phyloP scores from a whole-genome alignment of 768 basidiomycete species.

The Candolleomyces efflorescens region DNA sequence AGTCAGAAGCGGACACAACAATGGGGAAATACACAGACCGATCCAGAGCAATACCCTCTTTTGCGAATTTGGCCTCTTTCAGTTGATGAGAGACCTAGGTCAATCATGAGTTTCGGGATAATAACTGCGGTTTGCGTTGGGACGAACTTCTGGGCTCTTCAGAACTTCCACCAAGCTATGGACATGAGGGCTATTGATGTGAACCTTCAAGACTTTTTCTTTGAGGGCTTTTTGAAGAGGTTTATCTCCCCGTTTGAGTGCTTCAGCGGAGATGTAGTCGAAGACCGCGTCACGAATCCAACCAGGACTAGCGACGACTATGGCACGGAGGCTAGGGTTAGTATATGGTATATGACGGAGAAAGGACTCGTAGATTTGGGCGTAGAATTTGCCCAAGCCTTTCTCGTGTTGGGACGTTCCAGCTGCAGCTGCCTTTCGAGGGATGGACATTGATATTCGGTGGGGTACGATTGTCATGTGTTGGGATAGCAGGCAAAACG shows the following conservation, averaged over 20 bases:
- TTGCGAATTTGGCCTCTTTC: conserved; percentile 95
- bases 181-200: conserved; percentile 90
- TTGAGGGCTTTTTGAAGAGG: conserved; percentile 65
- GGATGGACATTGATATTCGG: conserved; percentile 83
- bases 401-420: conserved; percentile 89
- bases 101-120: not conserved
- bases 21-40: conserved; percentile 41
- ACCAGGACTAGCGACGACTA: conserved; percentile 95
- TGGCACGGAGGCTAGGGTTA: conserved; percentile 69
- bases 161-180: conserved; percentile 93
- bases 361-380: conserved; percentile 82
- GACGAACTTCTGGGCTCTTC: conserved; percentile 84
- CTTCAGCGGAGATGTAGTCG: conserved; percentile 81
- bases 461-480: conserved; percentile 96
- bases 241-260: conserved; percentile 79
- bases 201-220: conserved; percentile 87
- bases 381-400: conserved; percentile 79
- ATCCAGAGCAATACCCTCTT: conserved; percentile 88
- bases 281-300: conserved; percentile 90
- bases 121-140: not conserved
- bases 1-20: not conserved
- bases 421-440: conserved; percentile 83
- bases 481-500: conserved; percentile 91
- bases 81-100: conserved; percentile 65
- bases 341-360: conserved; percentile 87